These are phyloP conservation scores for Stephania yunnanensis DNA, from an alignment of 164 flowering plant genomes.

Conservation along the genomic window DNA sequence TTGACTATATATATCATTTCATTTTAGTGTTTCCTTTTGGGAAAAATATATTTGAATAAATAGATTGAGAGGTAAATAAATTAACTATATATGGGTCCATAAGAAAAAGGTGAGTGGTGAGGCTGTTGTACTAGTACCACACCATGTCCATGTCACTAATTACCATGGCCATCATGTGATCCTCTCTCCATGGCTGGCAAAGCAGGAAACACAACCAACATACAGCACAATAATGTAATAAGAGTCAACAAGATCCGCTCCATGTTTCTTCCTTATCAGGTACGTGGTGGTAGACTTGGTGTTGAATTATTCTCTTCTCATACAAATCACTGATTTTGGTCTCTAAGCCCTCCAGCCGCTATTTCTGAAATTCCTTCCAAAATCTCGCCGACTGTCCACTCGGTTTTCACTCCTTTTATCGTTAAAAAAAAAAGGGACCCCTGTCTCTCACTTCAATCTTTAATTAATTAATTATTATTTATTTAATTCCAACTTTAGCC, in stretches of 20 bases:
- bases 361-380: slow-evolving; percentile 1
- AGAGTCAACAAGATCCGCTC: background rate
- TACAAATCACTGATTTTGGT: background rate
- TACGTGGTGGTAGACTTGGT: too few species aligned
- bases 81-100: too few species aligned
- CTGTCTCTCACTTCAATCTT: background rate
- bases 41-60: too few species aligned
- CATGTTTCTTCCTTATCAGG: background rate
- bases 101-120: background rate
- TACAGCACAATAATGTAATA: background rate
- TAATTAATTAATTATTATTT: too few species aligned
- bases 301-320: background rate
- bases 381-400: background rate
- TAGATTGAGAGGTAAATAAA: too few species aligned
- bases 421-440: background rate
- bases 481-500: background rate
- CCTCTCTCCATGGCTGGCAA: background rate
- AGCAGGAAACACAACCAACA: background rate
- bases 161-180: too few species aligned
- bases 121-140: background rate
- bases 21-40: too few species aligned
- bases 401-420: background rate
- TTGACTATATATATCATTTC: too few species aligned
- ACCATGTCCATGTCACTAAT: background rate
- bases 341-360: background rate